A percentile compares a stretch with the other conserved stretches of the same genome.
Evolutionary conservation across 306 rosid genomes (phyloP).

Genomic region (Ochetophila trinervis): DNA sequence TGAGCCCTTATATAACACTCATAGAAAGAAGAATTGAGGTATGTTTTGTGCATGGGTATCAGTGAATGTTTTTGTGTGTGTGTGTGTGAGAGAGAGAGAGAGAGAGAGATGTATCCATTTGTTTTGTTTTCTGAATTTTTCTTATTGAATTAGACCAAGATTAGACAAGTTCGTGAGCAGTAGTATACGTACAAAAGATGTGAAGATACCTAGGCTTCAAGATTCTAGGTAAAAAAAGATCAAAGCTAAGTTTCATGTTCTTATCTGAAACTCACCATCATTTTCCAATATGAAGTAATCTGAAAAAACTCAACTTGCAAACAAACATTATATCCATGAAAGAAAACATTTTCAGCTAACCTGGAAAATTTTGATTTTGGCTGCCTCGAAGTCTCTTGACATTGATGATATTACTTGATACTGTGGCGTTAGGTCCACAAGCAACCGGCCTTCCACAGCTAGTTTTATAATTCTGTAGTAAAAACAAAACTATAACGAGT

Average conservation of each 20-base stretch:
- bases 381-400: slow-evolving; percentile 51
- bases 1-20: not conserved
- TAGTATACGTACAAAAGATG: no score
- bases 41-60: not conserved
- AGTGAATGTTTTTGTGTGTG: not conserved
- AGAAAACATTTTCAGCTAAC: slow-evolving; percentile 43
- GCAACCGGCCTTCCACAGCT: slow-evolving; percentile 43
- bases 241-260: not conserved
- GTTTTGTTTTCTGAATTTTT: no score
- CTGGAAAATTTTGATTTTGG: slow-evolving; percentile 66
- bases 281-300: not conserved
- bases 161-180: no score
- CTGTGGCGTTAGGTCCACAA: slow-evolving; percentile 37
- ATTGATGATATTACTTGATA: slow-evolving; percentile 46
- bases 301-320: not conserved
- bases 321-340: slow-evolving; percentile 9
- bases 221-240: no score
- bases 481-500: slow-evolving; percentile 24
- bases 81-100: not conserved
- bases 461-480: slow-evolving; percentile 55
- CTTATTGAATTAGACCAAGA: no score
- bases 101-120: no score
- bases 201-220: no score
- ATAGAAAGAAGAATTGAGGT: not conserved
- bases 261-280: not conserved